Base-by-base conservation (phyloP, 176 grass and related monocot genomes). In the Carex cristatella region DNA sequence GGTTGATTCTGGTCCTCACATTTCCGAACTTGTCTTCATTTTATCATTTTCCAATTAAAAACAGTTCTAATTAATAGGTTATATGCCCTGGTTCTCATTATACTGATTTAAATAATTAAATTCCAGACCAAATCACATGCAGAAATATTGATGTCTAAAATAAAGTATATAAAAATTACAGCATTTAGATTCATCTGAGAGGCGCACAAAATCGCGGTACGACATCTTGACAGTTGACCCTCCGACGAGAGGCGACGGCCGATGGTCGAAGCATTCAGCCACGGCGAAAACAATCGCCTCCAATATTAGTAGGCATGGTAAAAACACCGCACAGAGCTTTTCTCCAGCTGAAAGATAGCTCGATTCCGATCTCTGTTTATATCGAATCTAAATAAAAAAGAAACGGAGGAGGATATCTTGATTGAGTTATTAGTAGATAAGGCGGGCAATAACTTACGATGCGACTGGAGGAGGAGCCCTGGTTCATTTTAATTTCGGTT, bases 321-420 rank as follows among this genome's bases (percentile, higher is more conserved):
- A 70, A 55, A 94, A 75, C 56, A 46, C 85, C 15, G 79, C 55
- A 78, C 92, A 97, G 4, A 97, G 83, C 85, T 53, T 89, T 82
- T 97, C 94, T 68, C 90, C 92, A n/a, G 89, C 61, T 74, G 94
- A 90, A 48, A 97, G 68, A 86, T 75, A 86, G 88, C 90, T 94
- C 79, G 90, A 92, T 46, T 58, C 72, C 90, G 91, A 31, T 56
- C 3, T 32, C 11, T 15, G 49, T 12, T 31, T 11, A 23, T 18
- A 42, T 31, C 66, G 33, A 35, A 69, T 38, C 33, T 7, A 42
- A 40, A 40, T 51, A 0, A 75, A 23, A 23, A 12, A 75, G 10
- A 13, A 53, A 30, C 23, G n/a, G n/a, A 38, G 33, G 11, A 74
- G 13, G 71, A 27, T 56, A 54, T 54, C 23, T 0, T 28, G 32